A percentile compares a stretch with the other conserved stretches of the same genome.
These are phyloP conservation scores for Penicillium desertorum DNA, from an alignment of 495 filamentous ascomycete species.

Conservation along the genomic window DNA sequence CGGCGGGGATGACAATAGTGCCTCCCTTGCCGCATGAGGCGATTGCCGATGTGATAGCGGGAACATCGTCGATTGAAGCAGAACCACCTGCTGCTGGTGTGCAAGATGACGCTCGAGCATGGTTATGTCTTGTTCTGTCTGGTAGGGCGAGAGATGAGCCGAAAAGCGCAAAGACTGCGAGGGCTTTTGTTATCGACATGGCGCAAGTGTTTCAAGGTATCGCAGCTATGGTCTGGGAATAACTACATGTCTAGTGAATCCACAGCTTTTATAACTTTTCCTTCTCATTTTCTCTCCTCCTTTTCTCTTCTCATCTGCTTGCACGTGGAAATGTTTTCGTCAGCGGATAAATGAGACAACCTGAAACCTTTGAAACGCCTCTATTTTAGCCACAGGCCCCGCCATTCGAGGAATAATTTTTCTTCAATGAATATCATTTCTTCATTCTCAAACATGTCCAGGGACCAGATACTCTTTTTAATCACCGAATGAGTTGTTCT, in stretches of 20 bases:
- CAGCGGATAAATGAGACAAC: background rate
- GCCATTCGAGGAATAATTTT: constrained; percentile 23
- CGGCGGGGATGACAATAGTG: constrained; percentile 44
- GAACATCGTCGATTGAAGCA: constrained; percentile 37
- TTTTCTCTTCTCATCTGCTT: background rate
- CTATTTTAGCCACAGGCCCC: background rate
- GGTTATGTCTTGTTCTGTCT: constrained; percentile 9
- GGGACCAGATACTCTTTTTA: too few species aligned
- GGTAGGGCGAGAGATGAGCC: constrained; percentile 6
- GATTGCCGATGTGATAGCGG: constrained; percentile 39
- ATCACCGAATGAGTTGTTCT: background rate
- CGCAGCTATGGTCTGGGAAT: background rate
- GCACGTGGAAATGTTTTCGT: background rate
- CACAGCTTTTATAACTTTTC: background rate
- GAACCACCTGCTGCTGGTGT: constrained; percentile 38
- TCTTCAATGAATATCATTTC: background rate
- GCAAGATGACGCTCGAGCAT: constrained; percentile 29
- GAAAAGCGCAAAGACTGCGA: constrained; percentile 10
- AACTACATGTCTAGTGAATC: background rate
- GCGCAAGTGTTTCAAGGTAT: background rate
- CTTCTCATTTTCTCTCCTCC: background rate
- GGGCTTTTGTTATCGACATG: constrained; percentile 2
- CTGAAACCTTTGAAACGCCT: constrained; percentile 10
- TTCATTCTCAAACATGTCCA: background rate
- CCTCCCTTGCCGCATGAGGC: constrained; percentile 41